phyloP scores from a whole-genome alignment of 225 moss, liverwort and hornwort species.

The Sphagnum contortum region DNA sequence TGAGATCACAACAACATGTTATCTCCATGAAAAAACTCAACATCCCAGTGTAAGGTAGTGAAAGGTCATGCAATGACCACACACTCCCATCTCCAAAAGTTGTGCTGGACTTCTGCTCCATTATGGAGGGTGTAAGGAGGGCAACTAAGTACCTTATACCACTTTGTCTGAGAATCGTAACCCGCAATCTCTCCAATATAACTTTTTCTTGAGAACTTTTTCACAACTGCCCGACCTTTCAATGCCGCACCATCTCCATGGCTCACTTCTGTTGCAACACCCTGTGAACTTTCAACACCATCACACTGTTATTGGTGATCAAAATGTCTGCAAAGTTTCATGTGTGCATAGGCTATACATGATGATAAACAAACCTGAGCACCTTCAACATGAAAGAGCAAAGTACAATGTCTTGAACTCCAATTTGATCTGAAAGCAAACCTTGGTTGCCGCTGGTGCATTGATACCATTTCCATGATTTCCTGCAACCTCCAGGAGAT shows the following conservation, averaged over 20 bases:
- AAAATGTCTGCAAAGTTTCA: conserved; percentile 12
- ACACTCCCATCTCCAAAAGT: too few relatives aligned
- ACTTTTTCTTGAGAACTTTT: conserved; percentile 42
- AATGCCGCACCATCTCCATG: conserved; percentile 37
- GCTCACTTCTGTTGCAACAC: conserved; percentile 10
- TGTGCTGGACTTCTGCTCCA: too few relatives aligned
- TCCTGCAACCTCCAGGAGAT: conserved; percentile 30
- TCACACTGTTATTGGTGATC: conserved; percentile 15
- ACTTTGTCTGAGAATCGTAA: conserved; percentile 36
- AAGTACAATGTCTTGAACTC: too few relatives aligned
- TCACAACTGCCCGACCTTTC: conserved; percentile 42
- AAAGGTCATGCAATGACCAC: too few relatives aligned
- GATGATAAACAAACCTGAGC: not conserved
- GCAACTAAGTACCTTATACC: conserved; percentile 40
- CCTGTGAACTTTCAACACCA: too few relatives aligned
- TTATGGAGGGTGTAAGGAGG: too few relatives aligned
- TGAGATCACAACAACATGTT: too few relatives aligned
- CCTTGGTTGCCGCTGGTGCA: conserved; percentile 33
- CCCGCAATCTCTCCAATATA: conserved; percentile 33
- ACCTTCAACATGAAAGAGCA: too few relatives aligned
- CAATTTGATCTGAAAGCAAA: conserved; percentile 5
- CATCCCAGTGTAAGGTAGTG: too few relatives aligned
- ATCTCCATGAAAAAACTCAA: too few relatives aligned
- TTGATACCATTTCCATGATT: conserved; percentile 40
- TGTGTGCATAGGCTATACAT: too few relatives aligned